Evolutionary conservation across 2,329 filamentous ascomycete genomes (phyloP), one percentile per base, ranked within the genome.

Genomic region (Colletotrichum nymphaeae): DNA sequence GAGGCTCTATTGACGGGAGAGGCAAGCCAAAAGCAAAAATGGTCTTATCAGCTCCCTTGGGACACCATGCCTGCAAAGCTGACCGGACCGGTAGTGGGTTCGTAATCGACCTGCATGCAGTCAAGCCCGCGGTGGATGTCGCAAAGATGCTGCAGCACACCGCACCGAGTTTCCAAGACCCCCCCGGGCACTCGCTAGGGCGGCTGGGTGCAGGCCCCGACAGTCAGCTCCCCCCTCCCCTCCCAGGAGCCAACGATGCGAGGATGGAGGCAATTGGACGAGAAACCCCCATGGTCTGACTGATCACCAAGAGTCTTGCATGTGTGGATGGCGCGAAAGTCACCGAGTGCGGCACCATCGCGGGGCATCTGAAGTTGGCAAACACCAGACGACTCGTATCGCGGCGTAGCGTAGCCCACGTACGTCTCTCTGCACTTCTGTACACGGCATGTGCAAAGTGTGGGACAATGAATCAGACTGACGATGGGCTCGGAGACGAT

Each of bases 21-120:
- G 49, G 46, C 42, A 49, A 49, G 24, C 35, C 32, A 53, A 22
- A 63, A 57, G 35, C 32, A 59, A 32, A 53, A 26, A 60, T 49
- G 19, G 66, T 30, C 28, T 53, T 42, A 24, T 46, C 65, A 19
- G 56, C 46, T 62, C 71, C 67, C 56, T 73, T 63, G 60, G 60
- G 60, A 70, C 28, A 59, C 12, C 55, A 52, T 56, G 55, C 55
- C 67, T 57, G 60, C 60, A 56, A 59, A 73, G 70, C 66, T 73
- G 70, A 62, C 64, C 52, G 32, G 56, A 49, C 42, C 16, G 22
- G 42, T 46, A 22, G 53, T 57, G 67, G 56, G 60, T 57, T 66
- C 67, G 62, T 73, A 71, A 70, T 71, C 71, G 57, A 24, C 55
- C 67, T 70, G 49, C 62, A 73, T 65, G 66, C 57, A 71, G 67